Base-by-base conservation (phyloP, 176 grass and related monocot genomes). In the Musa beccarii region DNA sequence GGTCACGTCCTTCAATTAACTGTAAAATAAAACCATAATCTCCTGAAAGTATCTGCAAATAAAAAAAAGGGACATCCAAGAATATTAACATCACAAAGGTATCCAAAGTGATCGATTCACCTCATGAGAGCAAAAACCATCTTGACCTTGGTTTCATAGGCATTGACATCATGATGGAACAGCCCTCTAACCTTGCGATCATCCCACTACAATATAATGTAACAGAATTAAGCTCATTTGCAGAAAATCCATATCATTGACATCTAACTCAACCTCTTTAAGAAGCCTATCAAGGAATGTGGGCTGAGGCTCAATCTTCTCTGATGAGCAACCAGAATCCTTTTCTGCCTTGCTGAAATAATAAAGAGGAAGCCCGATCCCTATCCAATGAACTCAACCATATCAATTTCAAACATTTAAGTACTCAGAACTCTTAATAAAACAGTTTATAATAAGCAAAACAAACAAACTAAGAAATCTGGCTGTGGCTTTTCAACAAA, bases 1-100 rank as follows among this genome's bases (percentile, higher is more conserved):
- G 82, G 79, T 93, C 94, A 72, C 94, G 86, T 0, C 94, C 94
- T 83, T 97, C 88, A 53, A 98, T 76, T 76, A 98, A 57, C 3
- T 75, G 85, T 1, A 71, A 78, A 8, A 97, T 82, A 85, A 97
- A 90, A 80, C 76, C 76, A 75, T 83, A 68, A 29, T 87, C 74
- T 81, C 86, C 94, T 81, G 80, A 72, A 76, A 98, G 76, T 70
- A 89, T 78, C 94, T 91, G 21, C 43, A 23, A 28, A 59, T 70
- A 49, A n/a, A 70, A 68, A 28, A 79, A 29, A 26, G 28, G 10
- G 63, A 26, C 4, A 26, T 14, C 11, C 21, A 24, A 29, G 8
- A 26, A 66, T 12, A 13, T n/a, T 24, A 26, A 12, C 12, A 13
- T 2, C 73, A 19, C 5, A 69, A 55, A 9, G 2, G 72, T 49